A percentile compares a stretch with the other conserved stretches of the same genome.
Evolutionary conservation across 257 asterid species (phyloP).

Genomic region (Leonotis leonurus): DNA sequence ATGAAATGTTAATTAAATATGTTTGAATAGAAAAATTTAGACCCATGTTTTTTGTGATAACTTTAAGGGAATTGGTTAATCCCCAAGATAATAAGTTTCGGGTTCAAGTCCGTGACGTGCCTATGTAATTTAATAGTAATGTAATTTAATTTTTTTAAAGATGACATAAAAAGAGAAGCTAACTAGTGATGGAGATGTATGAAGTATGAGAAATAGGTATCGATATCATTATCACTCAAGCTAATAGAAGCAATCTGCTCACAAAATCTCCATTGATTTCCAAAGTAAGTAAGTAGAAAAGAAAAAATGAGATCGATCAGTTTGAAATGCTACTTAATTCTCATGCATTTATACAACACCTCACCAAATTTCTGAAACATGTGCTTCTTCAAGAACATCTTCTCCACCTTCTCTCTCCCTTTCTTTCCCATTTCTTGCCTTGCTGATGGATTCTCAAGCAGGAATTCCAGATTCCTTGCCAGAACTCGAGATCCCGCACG

Average conservation of each 20-base stretch:
- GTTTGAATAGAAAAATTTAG: too few species aligned
- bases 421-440: slow-evolving; percentile 67
- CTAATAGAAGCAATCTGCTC: slow-evolving; percentile 14
- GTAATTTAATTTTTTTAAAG: background rate
- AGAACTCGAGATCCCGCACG: slow-evolving; percentile 65
- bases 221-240: slow-evolving; percentile 3
- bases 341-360: slow-evolving; percentile 83
- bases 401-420: slow-evolving; percentile 81
- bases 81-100: too few species aligned
- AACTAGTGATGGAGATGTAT: too few species aligned
- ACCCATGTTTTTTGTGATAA: too few species aligned
- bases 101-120: too few species aligned
- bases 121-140: too few species aligned
- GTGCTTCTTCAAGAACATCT: slow-evolving; percentile 77
- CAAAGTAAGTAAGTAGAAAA: slow-evolving; percentile 10
- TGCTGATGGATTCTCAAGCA: slow-evolving; percentile 49
- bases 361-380: slow-evolving; percentile 89
- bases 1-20: too few species aligned
- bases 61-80: too few species aligned
- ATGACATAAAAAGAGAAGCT: background rate
- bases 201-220: slow-evolving; percentile 3
- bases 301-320: too few species aligned
- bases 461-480: slow-evolving; percentile 53
- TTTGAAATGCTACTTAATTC: slow-evolving; percentile 46
- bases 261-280: slow-evolving; percentile 11